These are phyloP conservation scores for Aspergillus sp. DNA, from an alignment of 2,329 filamentous ascomycete genomes.

Conservation along the genomic window DNA sequence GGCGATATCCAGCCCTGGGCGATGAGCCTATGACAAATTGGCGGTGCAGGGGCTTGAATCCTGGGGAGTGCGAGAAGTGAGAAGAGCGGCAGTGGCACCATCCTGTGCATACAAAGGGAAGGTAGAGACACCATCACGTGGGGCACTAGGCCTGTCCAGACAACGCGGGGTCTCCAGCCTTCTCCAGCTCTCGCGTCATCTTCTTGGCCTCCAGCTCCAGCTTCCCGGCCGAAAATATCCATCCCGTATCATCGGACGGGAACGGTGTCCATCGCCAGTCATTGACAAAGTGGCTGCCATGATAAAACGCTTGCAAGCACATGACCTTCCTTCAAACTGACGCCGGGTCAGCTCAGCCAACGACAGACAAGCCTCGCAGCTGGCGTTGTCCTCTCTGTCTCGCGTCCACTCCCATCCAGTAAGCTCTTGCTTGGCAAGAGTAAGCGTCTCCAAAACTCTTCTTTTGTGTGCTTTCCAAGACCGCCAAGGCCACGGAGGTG, in stretches of 20 bases:
- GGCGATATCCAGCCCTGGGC: no score
- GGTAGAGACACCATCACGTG: not conserved
- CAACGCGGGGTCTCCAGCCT: no score
- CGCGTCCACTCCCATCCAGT: not conserved
- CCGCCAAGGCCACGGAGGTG: not conserved
- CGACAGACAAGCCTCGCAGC: not conserved
- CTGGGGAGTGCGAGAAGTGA: no score
- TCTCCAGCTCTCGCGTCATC: not conserved
- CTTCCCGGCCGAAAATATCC: not conserved
- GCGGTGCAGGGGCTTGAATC: no score
- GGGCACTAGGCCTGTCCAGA: no score
- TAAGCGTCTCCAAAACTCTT: constrained; percentile 12
- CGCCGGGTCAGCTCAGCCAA: not conserved
- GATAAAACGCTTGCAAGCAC: not conserved
- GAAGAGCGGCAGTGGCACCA: not conserved
- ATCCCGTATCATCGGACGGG: not conserved
- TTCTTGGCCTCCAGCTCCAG: not conserved
- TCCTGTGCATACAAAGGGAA: not conserved
- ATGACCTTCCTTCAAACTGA: not conserved
- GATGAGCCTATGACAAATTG: no score
- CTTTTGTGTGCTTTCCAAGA: constrained; percentile 2
- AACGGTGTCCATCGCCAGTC: not conserved
- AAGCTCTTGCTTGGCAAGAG: not conserved
- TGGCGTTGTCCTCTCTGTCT: not conserved
- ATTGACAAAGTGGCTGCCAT: not conserved